Base-by-base conservation (phyloP, 345 rosid genomes). In the Mallotus nudiflorus region DNA sequence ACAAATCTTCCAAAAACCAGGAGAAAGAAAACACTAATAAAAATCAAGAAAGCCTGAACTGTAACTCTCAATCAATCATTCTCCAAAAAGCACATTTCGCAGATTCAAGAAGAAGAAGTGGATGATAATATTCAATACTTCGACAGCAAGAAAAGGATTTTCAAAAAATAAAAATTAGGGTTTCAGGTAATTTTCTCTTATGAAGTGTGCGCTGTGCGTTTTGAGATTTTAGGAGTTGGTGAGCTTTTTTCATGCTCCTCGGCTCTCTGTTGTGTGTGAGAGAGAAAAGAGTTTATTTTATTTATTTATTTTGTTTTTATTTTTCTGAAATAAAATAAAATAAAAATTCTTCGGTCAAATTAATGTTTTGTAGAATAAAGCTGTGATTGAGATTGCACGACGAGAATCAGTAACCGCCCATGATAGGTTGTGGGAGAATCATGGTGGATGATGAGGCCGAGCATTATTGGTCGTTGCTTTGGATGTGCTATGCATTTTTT, bases 191-290 rank as follows among this genome's bases (percentile, higher is more conserved):
- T 72, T 64, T 20, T 15, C 20, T 29, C 49, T 33, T 2, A 15
- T 22, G 6, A 33, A 33, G 6, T 2, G 3, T 24, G 22, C 66
- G 65, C 35, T 58, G 39, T 62, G 65, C 44, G 50, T 24, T 72
- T 69, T 25, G 2, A 46, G 19, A 9, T 9, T 39, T 42, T 56
- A 72, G 61, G 68, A 55, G 52, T 39, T 64, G 64, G 71, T 44
- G 71, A 78, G 83, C 70, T 81, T 73, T 66, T 64, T 72, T 77
- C 85, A 70, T 75, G 86, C 68, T 78, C 73, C 68, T 78, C 73
- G 50, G 69, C 67, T 67, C 73, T 65, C 73, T 65, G 74, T 24
- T 18, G 44, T 0, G 35, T 14, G 35, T 64, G 66, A 49, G 20
- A 13, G 75, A 52, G 66, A 69, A 49, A n/a, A 12, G 39, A 50